Evolutionary conservation across 331 rosid species (phyloP).

Genomic region (Erythrophleum ivorense): DNA sequence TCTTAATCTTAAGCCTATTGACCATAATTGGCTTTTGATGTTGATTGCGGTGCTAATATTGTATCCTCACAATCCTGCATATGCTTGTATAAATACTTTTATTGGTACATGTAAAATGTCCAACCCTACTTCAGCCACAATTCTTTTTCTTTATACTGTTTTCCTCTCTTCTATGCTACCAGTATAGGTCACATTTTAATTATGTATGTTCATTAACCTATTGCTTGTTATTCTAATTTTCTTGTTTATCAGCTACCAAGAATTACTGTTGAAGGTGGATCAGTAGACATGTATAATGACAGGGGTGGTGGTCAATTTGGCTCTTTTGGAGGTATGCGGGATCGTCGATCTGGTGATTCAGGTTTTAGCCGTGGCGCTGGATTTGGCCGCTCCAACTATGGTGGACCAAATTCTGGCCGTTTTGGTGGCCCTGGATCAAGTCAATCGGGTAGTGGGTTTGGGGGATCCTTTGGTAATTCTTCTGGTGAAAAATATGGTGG

Average conservation of each 20-base stretch:
- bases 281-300: constrained; percentile 53
- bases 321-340: constrained; percentile 6
- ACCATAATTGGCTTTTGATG: neutral
- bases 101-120: neutral
- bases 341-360: constrained; percentile 13
- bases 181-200: neutral
- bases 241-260: constrained; percentile 72
- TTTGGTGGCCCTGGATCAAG: constrained; percentile 42
- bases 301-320: constrained; percentile 46
- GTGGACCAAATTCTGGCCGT: constrained; percentile 46
- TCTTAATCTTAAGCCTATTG: neutral
- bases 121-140: neutral
- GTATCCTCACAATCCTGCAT: neutral
- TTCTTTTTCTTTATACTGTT: neutral
- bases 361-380: constrained; percentile 49
- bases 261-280: constrained; percentile 65
- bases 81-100: neutral
- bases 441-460: constrained; percentile 36
- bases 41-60: neutral
- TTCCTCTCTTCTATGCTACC: constrained; percentile 3
- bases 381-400: constrained; percentile 55
- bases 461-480: constrained; percentile 38
- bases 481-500: constrained; percentile 20
- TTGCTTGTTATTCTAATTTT: constrained; percentile 29
- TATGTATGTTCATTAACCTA: constrained; percentile 30